Evolutionary conservation across 2,329 filamentous ascomycete genomes (phyloP).

Genomic region (Phoma herbarum): DNA sequence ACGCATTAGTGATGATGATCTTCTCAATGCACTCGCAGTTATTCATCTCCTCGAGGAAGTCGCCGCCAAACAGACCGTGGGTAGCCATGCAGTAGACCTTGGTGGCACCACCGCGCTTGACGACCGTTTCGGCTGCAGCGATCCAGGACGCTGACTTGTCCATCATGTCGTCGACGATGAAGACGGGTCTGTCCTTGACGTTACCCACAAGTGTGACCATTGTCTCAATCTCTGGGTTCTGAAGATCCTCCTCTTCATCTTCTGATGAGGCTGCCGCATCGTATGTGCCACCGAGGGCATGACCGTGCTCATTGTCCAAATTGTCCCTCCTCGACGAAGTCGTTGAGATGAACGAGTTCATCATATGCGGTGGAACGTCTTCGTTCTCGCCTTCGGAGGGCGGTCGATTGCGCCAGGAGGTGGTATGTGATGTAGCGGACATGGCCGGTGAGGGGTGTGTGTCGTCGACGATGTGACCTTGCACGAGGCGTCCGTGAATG

Average conservation of each 20-base stretch:
- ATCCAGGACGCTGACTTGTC: constrained; percentile 98
- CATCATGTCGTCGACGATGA: constrained; percentile 99
- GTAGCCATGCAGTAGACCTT: constrained; percentile 98
- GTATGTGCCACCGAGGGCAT: constrained; percentile 81
- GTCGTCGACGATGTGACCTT: constrained; percentile 95
- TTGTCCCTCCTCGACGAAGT: constrained; percentile 68
- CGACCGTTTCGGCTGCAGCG: constrained; percentile 93
- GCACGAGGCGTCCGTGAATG: constrained; percentile 87
- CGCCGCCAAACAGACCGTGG: constrained; percentile 90
- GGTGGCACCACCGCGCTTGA: constrained; percentile 89
- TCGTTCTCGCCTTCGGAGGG: constrained; percentile 59
- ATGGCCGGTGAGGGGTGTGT: constrained; percentile 82
- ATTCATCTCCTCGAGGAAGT: constrained; percentile 89
- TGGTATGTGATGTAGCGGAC: constrained; percentile 69
- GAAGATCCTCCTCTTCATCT: constrained; percentile 90
- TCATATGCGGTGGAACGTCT: constrained; percentile 80
- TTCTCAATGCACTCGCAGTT: constrained; percentile 91
- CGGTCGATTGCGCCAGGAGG: constrained; percentile 54
- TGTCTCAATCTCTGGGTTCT: constrained; percentile 82
- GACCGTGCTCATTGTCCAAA: constrained; percentile 61
- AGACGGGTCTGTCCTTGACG: constrained; percentile 84
- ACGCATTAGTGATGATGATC: constrained; percentile 96
- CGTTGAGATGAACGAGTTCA: constrained; percentile 80
- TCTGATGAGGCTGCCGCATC: constrained; percentile 86
- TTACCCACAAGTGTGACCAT: constrained; percentile 98